Base-by-base conservation (phyloP, 306 rosid species). In the Malus sylvestris region DNA sequence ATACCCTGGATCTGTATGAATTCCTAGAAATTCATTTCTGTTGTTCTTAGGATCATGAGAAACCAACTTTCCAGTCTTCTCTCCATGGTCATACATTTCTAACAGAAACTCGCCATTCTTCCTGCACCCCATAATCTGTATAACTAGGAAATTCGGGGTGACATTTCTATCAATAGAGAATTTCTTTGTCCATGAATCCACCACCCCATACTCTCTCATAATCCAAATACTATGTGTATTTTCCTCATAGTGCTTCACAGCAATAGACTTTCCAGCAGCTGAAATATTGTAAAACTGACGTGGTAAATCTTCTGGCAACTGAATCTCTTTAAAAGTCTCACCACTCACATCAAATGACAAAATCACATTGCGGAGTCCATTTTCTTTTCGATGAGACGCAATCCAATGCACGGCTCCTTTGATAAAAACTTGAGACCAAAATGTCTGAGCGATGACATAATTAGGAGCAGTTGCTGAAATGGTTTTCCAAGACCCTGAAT, bases 161-260 rank as follows among this genome's bases (percentile, higher is more conserved):
- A 10, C 45, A 11, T 40, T 18, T 4, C 40, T 1, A 35, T 53
- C 68, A 23, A 79, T n/a, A 10, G 30, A 20, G 58, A 64, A 38
- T 20, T 25, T 46, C 73, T 72, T 79, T 49, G 25, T 65, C 82
- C 82, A 79, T 51, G 78, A 79, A 4, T 72, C 68, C 8, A 30
- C 77, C 6, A 52, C 67, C 8, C 78, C 52, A 79, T 72, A 72
- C 60, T 72, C 60, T 23, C 40, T 63, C 68, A 79, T 72, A 30
- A 52, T 30, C 82, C 82, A 72, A 5, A 79, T 4, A 1, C 14
- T 20, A 23, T 13, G 42, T 16, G 5, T 4, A 7, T 3, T 8
- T 15, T 1, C 15, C 12, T 18, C 46, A 40, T 52, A 65, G 25
- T 59, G 78, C 53, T 62, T 51, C 9, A 72, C 33, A 25, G 45